Base-by-base conservation (phyloP, 2,329 filamentous ascomycete genomes). In the Thelonectria rubi region DNA sequence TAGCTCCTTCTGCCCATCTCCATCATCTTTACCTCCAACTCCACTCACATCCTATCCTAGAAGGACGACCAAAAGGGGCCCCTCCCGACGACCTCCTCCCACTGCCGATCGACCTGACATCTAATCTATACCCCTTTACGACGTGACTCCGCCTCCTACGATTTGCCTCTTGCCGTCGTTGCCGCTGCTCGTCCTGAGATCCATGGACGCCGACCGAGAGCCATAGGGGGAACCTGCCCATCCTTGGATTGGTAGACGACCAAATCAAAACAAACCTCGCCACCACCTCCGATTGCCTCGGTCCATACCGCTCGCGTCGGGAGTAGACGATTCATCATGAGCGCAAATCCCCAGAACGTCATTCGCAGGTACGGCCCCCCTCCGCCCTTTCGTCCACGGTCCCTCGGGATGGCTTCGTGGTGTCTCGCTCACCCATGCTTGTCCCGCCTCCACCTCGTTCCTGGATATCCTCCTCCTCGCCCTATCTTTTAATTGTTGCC, bases 361-460 rank as follows among this genome's bases (percentile, higher is more conserved):
- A 88, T 88, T 79, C 83, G 86, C 81, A 89, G 88, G 88, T 90
- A 86, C 69, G 84, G 59, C n/a, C n/a, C 60, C 60, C 61, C 51
- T 63, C 65, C 32, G 26, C 18, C 50, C 7, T 42, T 55, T 49
- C 55, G 17, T 20, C 65, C 62, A 53, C 58, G 60, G 47, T n/a
- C n/a, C n/a, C n/a, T n/a, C n/a, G n/a, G n/a, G n/a, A n/a, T n/a
- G n/a, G 30, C 56, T 39, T 64, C 54, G 40, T 43, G 48, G 30
- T 42, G 40, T 55, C 49, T 34, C 10, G 17, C 24, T 37, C 54
- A 40, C 53, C 14, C 18, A 20, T 40, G 39, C 50, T 12, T n/a
- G 45, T 51, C 42, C 40, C 21, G 11, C 55, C 53, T 46, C 40
- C 43, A 30, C 37, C 52, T 40, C n/a, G n/a, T n/a, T n/a, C n/a